Conservation (phyloP, 352 stramenopile species). For the Globisporangium rhizosaccharum region DNA sequence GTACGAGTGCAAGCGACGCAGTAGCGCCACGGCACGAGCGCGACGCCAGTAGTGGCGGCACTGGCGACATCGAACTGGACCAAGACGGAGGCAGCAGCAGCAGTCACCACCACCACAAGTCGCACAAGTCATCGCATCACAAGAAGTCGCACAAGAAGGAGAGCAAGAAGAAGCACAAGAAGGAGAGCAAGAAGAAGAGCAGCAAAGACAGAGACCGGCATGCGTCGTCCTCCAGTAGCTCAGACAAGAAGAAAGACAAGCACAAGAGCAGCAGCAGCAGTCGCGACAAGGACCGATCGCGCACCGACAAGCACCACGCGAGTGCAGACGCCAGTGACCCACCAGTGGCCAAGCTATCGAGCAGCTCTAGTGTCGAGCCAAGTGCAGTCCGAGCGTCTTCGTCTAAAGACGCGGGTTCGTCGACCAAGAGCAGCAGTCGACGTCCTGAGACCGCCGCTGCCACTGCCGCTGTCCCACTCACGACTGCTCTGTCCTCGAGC, state of each 20-base stretch:
- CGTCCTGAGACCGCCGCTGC: neutral
- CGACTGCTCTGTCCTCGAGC: neutral
- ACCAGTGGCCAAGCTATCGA: neutral
- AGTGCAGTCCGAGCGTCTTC: neutral
- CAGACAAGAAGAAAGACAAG: constrained; percentile 13
- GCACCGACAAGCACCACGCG: neutral
- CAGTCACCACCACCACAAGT: constrained; percentile 6
- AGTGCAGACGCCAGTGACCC: neutral
- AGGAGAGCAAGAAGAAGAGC: constrained; percentile 61
- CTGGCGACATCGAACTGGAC: too few species aligned
- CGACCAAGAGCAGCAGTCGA: constrained; percentile 3
- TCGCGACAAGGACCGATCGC: neutral
- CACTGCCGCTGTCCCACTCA: neutral
- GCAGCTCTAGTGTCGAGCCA: neutral
- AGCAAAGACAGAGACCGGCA: constrained; percentile 25
- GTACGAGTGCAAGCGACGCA: too few species aligned
- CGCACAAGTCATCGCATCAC: constrained; percentile 17
- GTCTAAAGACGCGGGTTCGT: neutral
- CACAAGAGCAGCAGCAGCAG: constrained; percentile 13
- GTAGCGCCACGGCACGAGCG: constrained; percentile 1
- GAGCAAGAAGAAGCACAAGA: constrained; percentile 77
- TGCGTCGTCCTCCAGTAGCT: constrained; percentile 18
- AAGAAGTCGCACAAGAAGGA: constrained; percentile 65
- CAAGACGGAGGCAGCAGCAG: too few species aligned
- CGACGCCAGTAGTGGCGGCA: neutral